Base-by-base conservation (phyloP, 352 stramenopile species). In the Globisporangium abappressorium region DNA sequence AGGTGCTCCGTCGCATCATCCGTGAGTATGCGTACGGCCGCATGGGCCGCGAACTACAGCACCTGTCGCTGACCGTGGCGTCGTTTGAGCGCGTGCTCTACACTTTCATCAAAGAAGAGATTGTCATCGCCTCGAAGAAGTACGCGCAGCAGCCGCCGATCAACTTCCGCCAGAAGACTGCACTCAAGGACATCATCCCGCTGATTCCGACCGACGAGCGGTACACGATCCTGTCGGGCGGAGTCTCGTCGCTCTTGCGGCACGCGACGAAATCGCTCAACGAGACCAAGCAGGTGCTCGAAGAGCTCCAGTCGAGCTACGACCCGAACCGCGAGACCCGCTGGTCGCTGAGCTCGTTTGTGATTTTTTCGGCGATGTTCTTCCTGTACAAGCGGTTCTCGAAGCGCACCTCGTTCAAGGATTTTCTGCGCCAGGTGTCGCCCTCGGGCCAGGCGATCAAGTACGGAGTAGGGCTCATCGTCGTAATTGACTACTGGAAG, bases 81-180 rank as follows among this genome's bases (percentile, higher is more conserved):
- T 90, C 76, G 28, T 94, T 94, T 70, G 88, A 96, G 74, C 81
- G 88, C 36, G 77, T 96, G 14, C 66, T 96, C 24, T 96, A 94
- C 70, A 92, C 77, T 41, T 96, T 96, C 72, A 94, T 94, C 65
- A 94, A 94, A 65, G 86, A 96, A 65, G 88, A 95, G 73, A 88
- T 95, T 71, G 76, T 95, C 34, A 73, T 92, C 69, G 84, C 84
- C 7, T 92, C 84, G n/a, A 89, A 92, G 68, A 75, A 78, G 34
- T 89, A 84, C 66, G 65, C 71, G 5, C 68, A 77, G 49, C 68
- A 75, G 11, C 74, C 82, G 43, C 80, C 82, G 9, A 78, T 94
- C 30, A 79, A 94, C 63, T 94, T 94, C 33, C 84, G 86, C 49
- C 60, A 75, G 49, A 96, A 96, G 74, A 89, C 83, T 51, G 88